Evolutionary conservation across 2,329 filamentous ascomycete species (phyloP).

Genomic region (Cladorrhinum sp.): DNA sequence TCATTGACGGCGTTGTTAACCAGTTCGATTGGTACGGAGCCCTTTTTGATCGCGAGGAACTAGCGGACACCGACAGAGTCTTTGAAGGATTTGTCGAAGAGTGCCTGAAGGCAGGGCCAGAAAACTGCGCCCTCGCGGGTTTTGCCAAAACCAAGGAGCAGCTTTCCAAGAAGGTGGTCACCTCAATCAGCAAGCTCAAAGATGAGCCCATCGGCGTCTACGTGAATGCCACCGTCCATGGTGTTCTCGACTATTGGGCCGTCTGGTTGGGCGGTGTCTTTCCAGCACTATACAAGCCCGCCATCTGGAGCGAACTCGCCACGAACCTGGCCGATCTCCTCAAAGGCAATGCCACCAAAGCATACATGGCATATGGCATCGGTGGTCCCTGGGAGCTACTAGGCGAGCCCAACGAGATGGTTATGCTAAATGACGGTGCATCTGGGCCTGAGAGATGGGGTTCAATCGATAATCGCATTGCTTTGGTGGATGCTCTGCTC

Average conservation of each 20-base stretch:
- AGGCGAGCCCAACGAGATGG: constrained; percentile 31
- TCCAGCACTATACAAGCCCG: constrained; percentile 38
- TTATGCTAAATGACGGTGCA: constrained; percentile 33
- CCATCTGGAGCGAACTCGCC: constrained; percentile 37
- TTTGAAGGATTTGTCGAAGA: constrained; percentile 43
- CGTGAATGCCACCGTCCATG: constrained; percentile 40
- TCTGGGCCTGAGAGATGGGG: constrained; percentile 33
- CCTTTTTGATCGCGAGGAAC: constrained; percentile 37
- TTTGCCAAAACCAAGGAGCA: constrained; percentile 37
- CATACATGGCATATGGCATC: constrained; percentile 35
- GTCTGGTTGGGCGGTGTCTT: constrained; percentile 40
- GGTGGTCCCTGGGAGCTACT: constrained; percentile 20
- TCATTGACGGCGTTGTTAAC: constrained; percentile 36
- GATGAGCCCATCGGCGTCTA: constrained; percentile 42
- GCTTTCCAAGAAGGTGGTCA: constrained; percentile 34
- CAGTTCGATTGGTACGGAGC: constrained; percentile 41
- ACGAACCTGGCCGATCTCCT: constrained; percentile 35
- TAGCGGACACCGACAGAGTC: constrained; percentile 43
- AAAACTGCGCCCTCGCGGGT: constrained; percentile 42
- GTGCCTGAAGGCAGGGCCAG: constrained; percentile 45
- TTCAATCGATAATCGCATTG: constrained; percentile 30
- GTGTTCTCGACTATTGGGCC: constrained; percentile 36
- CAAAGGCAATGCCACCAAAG: constrained; percentile 39
- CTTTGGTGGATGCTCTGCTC: constrained; percentile 35
- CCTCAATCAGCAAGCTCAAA: constrained; percentile 34